Conservation (phyloP, 75 land plant species). For the Cupressus sempervirens region DNA sequence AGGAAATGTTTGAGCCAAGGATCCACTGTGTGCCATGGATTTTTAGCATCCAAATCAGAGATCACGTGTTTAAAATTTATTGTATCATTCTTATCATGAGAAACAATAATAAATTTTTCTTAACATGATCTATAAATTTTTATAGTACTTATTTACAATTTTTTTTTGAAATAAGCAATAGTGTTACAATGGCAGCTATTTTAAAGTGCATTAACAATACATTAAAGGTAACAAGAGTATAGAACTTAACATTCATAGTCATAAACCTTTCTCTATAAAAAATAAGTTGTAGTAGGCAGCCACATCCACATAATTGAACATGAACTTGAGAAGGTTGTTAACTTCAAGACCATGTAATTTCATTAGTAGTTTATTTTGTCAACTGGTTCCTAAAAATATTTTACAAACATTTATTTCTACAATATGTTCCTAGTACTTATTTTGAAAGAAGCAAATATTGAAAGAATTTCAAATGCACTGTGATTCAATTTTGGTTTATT, state of each 20-base stretch:
- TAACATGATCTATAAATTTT: neutral
- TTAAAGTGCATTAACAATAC: too few species aligned
- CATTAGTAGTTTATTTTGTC: neutral
- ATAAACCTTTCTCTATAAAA: conserved; percentile 47
- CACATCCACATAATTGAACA: too few species aligned
- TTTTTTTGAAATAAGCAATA: too few species aligned
- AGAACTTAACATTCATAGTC: too few species aligned
- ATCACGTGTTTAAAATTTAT: too few species aligned
- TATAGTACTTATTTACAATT: too few species aligned
- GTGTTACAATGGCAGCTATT: too few species aligned
- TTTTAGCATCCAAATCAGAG: conserved; percentile 25
- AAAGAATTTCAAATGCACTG: neutral
- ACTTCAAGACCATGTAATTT: neutral
- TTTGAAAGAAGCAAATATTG: neutral
- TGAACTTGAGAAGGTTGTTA: conserved; percentile 47
- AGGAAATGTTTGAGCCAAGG: conserved; percentile 20
- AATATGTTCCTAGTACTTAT: neutral
- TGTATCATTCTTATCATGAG: conserved; percentile 27
- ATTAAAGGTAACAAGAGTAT: too few species aligned
- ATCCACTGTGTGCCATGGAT: conserved; percentile 46
- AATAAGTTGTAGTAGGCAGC: conserved; percentile 53
- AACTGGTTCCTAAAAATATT: neutral
- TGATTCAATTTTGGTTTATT: neutral
- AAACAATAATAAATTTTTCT: conserved; percentile 16
- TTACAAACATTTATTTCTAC: too few species aligned